These are phyloP conservation scores for Metroxylon sagu DNA, from an alignment of 176 grass and related monocot genomes.

Conservation along the genomic window DNA sequence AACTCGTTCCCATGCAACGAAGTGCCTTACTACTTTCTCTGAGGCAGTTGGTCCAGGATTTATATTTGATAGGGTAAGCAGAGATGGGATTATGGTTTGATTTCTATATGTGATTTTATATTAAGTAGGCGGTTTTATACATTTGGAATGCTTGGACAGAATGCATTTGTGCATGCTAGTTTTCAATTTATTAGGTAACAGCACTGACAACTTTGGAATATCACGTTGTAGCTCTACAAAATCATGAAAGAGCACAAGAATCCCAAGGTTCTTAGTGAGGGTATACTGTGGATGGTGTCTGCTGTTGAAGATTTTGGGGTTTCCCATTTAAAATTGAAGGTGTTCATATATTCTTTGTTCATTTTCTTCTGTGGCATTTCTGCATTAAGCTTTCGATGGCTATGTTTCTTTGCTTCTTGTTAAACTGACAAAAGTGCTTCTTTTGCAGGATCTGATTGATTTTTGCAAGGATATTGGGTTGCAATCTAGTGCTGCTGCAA, in stretches of 20 bases:
- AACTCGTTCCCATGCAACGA: slow-evolving; percentile 79
- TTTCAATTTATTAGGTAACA: background rate
- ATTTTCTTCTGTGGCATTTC: no score
- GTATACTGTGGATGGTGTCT: slow-evolving; percentile 96
- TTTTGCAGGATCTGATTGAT: slow-evolving; percentile 79
- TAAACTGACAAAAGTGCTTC: slow-evolving; percentile 1
- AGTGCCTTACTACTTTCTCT: slow-evolving; percentile 86
- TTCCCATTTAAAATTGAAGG: slow-evolving; percentile 91
- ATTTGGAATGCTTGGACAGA: background rate
- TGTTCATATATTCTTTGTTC: slow-evolving; percentile 15
- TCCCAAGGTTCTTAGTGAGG: slow-evolving; percentile 93
- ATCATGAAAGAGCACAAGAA: slow-evolving; percentile 99
- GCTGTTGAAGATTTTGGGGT: slow-evolving; percentile 91
- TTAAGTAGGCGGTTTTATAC: background rate
- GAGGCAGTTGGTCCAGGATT: slow-evolving; percentile 96
- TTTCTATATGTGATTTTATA: background rate
- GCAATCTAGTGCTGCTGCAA: slow-evolving; percentile 76
- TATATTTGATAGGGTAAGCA: slow-evolving; percentile 89
- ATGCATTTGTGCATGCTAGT: slow-evolving; percentile 6
- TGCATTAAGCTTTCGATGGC: no score
- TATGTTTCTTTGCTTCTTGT: slow-evolving; percentile 2
- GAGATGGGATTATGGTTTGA: background rate
- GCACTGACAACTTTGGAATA: slow-evolving; percentile 17
- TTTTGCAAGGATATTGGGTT: slow-evolving; percentile 96
- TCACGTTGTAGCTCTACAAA: slow-evolving; percentile 76